Base-by-base conservation (phyloP, 805 yeast species). In the Wickerhamomyces pijperi region DNA sequence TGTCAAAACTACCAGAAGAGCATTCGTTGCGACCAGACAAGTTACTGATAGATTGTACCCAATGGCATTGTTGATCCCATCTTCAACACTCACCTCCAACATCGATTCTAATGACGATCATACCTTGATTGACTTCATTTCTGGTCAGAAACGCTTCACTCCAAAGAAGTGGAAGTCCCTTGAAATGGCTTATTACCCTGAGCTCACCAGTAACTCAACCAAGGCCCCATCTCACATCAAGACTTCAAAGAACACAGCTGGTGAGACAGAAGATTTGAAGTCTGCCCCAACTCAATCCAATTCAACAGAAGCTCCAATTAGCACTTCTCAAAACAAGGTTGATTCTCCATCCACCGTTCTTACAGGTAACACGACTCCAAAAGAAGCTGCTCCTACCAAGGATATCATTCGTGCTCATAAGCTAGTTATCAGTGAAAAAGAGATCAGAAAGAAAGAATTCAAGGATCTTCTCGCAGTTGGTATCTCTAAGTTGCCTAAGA, bases 391-490 rank as follows among this genome's bases (percentile, higher is more conserved):
- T 11, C 16, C 34, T 4, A 2, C 28, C 2, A 41, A 48, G 33
- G 38, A 37, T 31, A 36, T 36, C 28, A 34, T 42, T 34, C 41
- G 42, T 20, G 14, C 38, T 17, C 19, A 42, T 20, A 46, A 51
- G 12, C 56, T 51, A 19, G 39, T 47, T 2, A 50, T 85, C 19
- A 49, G 68, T n/a, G 74, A 74, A 34, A 80, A 77, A 13, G 72
- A 73, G 7, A 68, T 85, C 21, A 63, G 68, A 17, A 70, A 70
- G 39, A 52, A 71, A 17, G 60, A 80, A 0, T 55, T 73, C 19
- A 79, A 77, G 45, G 82, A 82, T 50, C 67, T 82, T 16, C 77
- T 66, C 49, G 83, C 79, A 39, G 72, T 66, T 42, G 87, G 82
- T 3, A 53, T 63, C 44, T 70, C 64, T 29, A 58, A 58, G 11